Evolutionary conservation across 1,139 yeast species (phyloP), one percentile per base, ranked within the genome.

Genomic region (Arxiozyma slooffiae): DNA sequence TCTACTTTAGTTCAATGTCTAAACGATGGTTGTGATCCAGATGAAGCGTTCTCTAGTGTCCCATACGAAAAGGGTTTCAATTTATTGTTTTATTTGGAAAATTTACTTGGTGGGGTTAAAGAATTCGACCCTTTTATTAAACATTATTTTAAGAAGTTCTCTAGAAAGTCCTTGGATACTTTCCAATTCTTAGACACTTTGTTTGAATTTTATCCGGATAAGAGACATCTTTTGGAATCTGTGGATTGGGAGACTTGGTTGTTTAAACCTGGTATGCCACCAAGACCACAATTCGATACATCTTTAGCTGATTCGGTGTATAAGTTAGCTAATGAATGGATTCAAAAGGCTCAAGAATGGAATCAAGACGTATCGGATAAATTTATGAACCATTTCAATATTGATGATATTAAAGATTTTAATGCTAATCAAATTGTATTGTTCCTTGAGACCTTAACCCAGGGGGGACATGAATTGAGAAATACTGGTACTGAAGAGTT

Each of bases 41-140:
- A 89, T 68, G 96, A 87, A 60, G 82, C 95, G 0, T 89, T 87
- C 67, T 82, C 90, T 38, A 76, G 85, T 7, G 95, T 87, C 42
- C 96, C 96, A 1, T 89, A 89, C 68, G 96, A 88, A 66, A 88
- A 87, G 69, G 97, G 97, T 3, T 85, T 83, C 63, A 86, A 84
- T 61, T 75, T 89, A 61, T 73, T 89, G 55, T 86, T 80, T 69
- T 78, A 79, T 59, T 73, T 89, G 50, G 97, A 89, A 68, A 76
- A 73, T 50, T 70, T 76, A 18, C 64, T 85, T 18, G 88, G 92
- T 45, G 87, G 86, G 30, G 51, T 57, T 11, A 73, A 72, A 21
- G 76, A 67, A 18, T 89, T 87, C 66, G 94, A 87, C 66, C 82
- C 84, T 46, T 89, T 85, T 64, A 82, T 89, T 59, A 86, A 85